Percentiles rank a stretch among this genome's conserved stretches.
Evolutionary conservation across 73 alveolate genomes (phyloP).

Genomic region (Tetrahymena elliotti): DNA sequence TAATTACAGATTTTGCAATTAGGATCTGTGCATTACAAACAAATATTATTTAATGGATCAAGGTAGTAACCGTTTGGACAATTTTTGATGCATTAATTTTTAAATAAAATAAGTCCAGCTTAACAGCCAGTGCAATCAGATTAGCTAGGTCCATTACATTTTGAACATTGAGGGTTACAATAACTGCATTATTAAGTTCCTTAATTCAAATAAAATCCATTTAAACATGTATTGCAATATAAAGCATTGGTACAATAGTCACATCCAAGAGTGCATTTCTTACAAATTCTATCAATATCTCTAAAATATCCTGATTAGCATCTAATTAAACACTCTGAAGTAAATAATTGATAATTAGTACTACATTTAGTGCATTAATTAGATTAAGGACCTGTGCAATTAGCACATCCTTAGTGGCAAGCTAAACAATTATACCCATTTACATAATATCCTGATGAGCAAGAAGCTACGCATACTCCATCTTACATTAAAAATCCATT

Average conservation of each 20-base stretch:
- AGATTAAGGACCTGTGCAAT: background rate
- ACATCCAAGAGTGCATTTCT: background rate
- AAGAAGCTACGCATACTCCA: background rate
- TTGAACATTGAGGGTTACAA: background rate
- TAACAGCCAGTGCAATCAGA: background rate
- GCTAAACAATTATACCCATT: background rate
- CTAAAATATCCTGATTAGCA: background rate
- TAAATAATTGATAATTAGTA: background rate
- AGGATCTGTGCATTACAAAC: background rate
- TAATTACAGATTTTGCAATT: background rate
- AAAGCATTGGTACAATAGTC: background rate
- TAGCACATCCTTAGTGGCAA: background rate
- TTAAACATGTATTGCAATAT: background rate
- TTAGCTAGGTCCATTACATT: background rate
- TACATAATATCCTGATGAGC: background rate
- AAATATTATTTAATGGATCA: background rate
- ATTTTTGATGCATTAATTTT: background rate
- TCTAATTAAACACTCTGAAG: background rate
- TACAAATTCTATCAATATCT: background rate
- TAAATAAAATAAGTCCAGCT: background rate
- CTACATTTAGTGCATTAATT: background rate
- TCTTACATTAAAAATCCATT: background rate
- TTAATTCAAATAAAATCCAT: background rate
- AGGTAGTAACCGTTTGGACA: background rate
- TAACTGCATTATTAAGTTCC: background rate